phyloP scores from a whole-genome alignment of 2,329 filamentous ascomycete genomes.

The Aspergillus pseudoglaucus region DNA sequence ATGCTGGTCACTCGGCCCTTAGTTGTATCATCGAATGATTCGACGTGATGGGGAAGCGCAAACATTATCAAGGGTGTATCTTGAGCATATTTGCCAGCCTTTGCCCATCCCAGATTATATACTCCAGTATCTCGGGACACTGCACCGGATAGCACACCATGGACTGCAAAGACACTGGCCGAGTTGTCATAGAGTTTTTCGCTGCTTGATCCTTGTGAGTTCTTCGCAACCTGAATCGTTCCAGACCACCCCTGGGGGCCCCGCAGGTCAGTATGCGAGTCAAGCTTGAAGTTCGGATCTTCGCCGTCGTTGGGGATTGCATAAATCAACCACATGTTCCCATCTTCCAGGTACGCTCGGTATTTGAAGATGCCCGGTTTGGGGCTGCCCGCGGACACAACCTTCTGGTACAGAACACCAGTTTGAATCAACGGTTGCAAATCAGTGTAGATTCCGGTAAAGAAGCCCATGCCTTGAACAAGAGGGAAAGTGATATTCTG shows the following conservation, averaged over 20 bases:
- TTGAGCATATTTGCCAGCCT: conserved; percentile 55
- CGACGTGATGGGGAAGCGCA: conserved; percentile 76
- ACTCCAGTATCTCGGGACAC: conserved; percentile 52
- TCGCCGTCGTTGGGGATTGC: conserved; percentile 54
- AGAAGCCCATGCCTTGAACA: conserved; percentile 82
- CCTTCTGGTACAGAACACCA: conserved; percentile 64
- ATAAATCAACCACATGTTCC: conserved; percentile 74
- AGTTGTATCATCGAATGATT: conserved; percentile 61
- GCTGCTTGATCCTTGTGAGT: conserved; percentile 51
- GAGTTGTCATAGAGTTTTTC: conserved; percentile 69
- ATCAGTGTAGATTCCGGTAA: conserved; percentile 70
- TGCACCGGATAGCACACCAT: conserved; percentile 58
- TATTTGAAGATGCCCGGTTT: conserved; percentile 69
- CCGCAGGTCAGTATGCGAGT: conserved; percentile 59
- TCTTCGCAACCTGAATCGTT: conserved; percentile 75
- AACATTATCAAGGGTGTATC: conserved; percentile 67
- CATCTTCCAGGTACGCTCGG: conserved; percentile 64
- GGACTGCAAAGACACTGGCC: conserved; percentile 66
- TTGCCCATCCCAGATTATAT: conserved; percentile 70
- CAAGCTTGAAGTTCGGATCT: conserved; percentile 60
- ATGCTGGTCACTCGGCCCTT: conserved; percentile 47
- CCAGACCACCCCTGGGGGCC: conserved; percentile 66
- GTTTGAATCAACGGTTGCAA: conserved; percentile 67
- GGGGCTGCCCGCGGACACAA: conserved; percentile 50
- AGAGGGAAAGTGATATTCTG: conserved; percentile 70